Evolutionary conservation across 192 early-diverging fungal species (phyloP), one percentile per base, ranked within the genome.

Genomic region (Chytriomyces sp.): DNA sequence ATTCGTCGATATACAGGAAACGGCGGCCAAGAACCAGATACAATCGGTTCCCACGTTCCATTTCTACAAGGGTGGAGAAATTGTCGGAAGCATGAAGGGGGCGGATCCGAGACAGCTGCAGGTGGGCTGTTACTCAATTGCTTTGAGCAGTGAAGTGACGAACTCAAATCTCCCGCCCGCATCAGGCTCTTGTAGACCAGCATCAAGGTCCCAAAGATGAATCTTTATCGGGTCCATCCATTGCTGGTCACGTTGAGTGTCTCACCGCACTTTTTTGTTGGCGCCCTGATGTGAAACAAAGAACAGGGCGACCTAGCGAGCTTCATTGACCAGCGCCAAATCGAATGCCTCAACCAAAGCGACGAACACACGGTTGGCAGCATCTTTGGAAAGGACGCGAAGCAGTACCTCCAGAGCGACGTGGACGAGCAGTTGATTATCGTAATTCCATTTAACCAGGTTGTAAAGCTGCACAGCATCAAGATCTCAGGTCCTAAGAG

Each of bases 341-440:
- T 86, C 25, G 84, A 86, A 62, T 86, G 93, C 73, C 81, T 96
- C 69, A 98, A 98, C 89, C 89, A 94, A 70, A 84, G 87, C 64
- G 88, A 87, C 70, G 86, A 88, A 37, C 88, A 94, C 69, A 84
- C 85, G 17, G 84, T 95, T 63, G 78, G 83, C 7, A 94, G 92
- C 67, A 83, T 93, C n/a, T 92, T 96, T 72, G 85, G 87, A 19
- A 84, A 85, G 37, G 89, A 88, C 59, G 17, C 65, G 65, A 88
- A 86, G 14, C 77, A 85, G 2, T 89, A 79, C 52, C 76, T 98
- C 55, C 91, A 98, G 76, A 92, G 89, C 78, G 96, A 98, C 81
- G 93, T 93, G 1, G 96, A 98, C 77, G 96, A 96, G 85, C 96
- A 98, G 72, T 80, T 98, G 49, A 90, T 98, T 39, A 85, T 96